Base-by-base conservation (phyloP, 1,284 basidiomycete species). In the Porogramme epimiltina region DNA sequence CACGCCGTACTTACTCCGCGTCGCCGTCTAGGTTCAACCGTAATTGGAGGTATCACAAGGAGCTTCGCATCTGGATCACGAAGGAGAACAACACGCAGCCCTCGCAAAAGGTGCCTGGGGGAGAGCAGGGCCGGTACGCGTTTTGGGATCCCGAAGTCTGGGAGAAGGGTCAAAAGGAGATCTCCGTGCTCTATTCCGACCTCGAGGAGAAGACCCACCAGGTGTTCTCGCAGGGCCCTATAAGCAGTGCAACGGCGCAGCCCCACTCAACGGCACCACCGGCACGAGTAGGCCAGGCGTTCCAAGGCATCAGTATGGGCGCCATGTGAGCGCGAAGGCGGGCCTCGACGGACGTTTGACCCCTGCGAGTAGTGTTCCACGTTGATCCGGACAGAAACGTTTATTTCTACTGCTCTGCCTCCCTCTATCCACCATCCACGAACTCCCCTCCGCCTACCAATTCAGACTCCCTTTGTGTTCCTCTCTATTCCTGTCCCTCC, bases 41-140 rank as follows among this genome's bases (percentile, higher is more conserved):
- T 60, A 96, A 96, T 73, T 99, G 96, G 96, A 80, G 96, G 61
- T 99, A 92, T 73, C 95, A 98, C 82, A 98, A 95, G 71, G 93
- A 96, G 62, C 78, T 95, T 55, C 87, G 91, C 56, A 76, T 96
- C 59, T 99, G 96, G 96, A 84, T 98, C 68, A 97, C 94, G 44
- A 97, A 96, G 69, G 94, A 97, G 71, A 86, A 82, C 42, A 89
- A 87, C 33, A 89, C 88, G 40, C 79, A 87, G 55, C 86, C 90
- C 20, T 89, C 89, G 51, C 86, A 91, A 65, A 95, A 96, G 74
- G 88, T 94, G 24, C 83, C 81, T n/a, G 89, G 89, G 40, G 93
- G 91, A 64, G 94, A 97, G 72, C 84, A 89, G 56, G 94, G 94
- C 19, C 82, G 84, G 42, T 96, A 95, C 73, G 91, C 93, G 41